Conservation (phyloP, 305 asterid genomes). For the Fraxinus dipetala region DNA sequence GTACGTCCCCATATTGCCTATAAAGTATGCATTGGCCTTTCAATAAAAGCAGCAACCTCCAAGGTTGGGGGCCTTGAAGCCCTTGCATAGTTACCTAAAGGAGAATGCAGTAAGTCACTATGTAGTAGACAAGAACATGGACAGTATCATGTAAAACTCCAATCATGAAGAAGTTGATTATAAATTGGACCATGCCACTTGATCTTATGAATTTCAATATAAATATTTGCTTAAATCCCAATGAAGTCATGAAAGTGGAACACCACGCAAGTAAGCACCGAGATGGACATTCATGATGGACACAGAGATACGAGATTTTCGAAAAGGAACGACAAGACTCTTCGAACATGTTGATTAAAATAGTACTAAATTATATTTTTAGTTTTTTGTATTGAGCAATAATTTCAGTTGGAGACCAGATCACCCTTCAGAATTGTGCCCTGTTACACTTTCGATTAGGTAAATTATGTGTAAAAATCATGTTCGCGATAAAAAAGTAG, state of each 20-base stretch:
- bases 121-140: constrained; percentile 12
- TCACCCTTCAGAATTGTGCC: neutral
- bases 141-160: neutral
- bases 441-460: neutral
- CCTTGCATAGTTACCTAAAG: constrained; percentile 95
- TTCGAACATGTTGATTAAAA: neutral
- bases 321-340: neutral
- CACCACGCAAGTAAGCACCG: neutral
- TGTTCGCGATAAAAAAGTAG: neutral
- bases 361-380: neutral
- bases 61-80: constrained; percentile 91
- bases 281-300: neutral
- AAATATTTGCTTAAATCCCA: constrained; percentile 15
- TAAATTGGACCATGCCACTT: constrained; percentile 16
- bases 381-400: neutral
- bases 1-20: constrained; percentile 77
- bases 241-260: neutral
- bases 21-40: constrained; percentile 95
- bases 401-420: neutral
- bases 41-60: constrained; percentile 87
- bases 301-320: neutral
- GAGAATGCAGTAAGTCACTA: constrained; percentile 15
- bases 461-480: neutral
- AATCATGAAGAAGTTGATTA: neutral
- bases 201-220: neutral